phyloP scores from a whole-genome alignment of 805 yeast species.

The Torulaspora maleeae region DNA sequence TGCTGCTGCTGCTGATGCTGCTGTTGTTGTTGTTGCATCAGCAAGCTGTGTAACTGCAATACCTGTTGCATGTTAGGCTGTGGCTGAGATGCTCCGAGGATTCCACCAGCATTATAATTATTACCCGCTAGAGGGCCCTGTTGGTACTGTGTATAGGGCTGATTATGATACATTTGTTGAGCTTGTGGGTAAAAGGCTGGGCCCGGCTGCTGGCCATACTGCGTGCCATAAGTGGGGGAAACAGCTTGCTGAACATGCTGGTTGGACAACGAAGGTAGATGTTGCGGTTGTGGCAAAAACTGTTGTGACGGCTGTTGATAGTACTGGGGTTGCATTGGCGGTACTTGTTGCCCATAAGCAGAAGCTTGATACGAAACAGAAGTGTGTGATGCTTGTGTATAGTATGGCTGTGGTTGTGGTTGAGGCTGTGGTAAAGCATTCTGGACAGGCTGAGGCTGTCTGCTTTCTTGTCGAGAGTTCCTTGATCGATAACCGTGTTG shows the following conservation, averaged over 20 bases:
- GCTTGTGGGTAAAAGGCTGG: constrained; percentile 10
- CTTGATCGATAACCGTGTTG: constrained; percentile 20
- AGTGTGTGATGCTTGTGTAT: background rate
- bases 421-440: constrained; percentile 1
- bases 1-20: constrained; percentile 14
- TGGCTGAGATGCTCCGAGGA: constrained; percentile 2
- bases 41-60: constrained; percentile 25
- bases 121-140: background rate
- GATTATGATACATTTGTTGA: constrained; percentile 4
- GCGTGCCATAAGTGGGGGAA: constrained; percentile 1
- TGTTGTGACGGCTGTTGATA: constrained; percentile 9
- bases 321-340: constrained; percentile 7
- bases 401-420: background rate
- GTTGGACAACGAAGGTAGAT: background rate
- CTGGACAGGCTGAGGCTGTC: background rate
- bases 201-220: constrained; percentile 13
- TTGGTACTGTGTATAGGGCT: background rate
- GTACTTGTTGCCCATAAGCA: constrained; percentile 5
- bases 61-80: constrained; percentile 21
- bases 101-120: background rate
- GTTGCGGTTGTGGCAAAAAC: background rate
- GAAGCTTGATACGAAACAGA: background rate
- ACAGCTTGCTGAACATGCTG: constrained; percentile 5
- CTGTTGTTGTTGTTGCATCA: constrained; percentile 19
- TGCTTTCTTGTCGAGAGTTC: constrained; percentile 12